Evolutionary conservation across 495 filamentous ascomycete species (phyloP), one percentile per base, ranked within the genome.

Genomic region (Hypoxylon lienhwacheense): DNA sequence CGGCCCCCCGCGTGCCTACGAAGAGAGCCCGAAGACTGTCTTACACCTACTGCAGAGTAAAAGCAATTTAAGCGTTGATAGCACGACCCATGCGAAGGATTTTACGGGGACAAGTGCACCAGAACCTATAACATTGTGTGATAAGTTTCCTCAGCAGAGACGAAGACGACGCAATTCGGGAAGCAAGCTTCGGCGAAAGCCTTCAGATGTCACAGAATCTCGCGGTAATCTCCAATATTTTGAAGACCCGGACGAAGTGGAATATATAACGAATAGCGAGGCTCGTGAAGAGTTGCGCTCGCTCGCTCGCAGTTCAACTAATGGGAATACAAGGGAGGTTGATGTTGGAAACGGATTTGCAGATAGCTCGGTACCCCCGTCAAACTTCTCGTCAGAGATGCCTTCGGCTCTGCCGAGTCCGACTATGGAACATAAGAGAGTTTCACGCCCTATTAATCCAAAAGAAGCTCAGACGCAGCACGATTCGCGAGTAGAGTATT

Each of bases 201-300:
- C 83, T 12, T 70, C 73, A 36, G 85, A 85, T 49, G 80, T 91
- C 7, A 75, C 70, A 10, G 76, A 76, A n/a, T 73, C 81, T 14
- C 75, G 81, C 12, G 81, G 86, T n/a, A 81, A 87, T 34, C 74
- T 95, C 4, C 79, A 92, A 66, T 95, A 88, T 59, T 91, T 86
- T 53, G 89, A 91, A 58, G 89, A 82, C 47, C 76, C 76, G 12
- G 79, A 84, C 54, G 81, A 96, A 47, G 88, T 88, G 32, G 90
- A 84, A 4, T 95, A 95, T 70, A 85, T 87, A 55, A 87, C 82
- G 10, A 87, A 92, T 63, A 75, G 73, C 24, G 90, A 91, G 58
- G 83, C 90, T 52, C 86, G 85, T 14, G 78, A 88, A 5, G 81
- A 19, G 78, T 84, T 63, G 22, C n/a, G 39, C 53, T 12, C 44